Evolutionary conservation across 208 protist genomes (phyloP).

Genomic region (Borovskyia barvae): DNA sequence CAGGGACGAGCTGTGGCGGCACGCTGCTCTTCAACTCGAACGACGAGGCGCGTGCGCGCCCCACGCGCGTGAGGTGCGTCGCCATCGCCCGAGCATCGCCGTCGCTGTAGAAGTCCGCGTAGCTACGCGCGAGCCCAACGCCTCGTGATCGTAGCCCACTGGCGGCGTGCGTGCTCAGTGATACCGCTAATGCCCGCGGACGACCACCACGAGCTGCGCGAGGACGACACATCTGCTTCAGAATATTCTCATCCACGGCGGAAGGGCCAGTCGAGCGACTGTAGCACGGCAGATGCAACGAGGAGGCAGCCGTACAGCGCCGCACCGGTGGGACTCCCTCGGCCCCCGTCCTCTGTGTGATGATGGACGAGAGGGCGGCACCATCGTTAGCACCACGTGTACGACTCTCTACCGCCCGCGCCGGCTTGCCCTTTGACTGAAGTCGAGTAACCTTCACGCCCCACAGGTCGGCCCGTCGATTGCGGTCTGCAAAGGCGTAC

Average conservation of each 20-base stretch:
- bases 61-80: not conserved
- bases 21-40: not conserved
- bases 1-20: not conserved
- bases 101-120: not conserved
- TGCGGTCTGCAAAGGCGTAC: slow-evolving; percentile 36
- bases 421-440: slow-evolving; percentile 1
- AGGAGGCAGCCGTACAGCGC: no score
- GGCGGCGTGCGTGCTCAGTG: not conserved
- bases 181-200: not conserved
- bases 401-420: not conserved
- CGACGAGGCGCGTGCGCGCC: not conserved
- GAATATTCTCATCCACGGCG: slow-evolving; percentile 3
- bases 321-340: no score
- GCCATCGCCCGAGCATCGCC: not conserved
- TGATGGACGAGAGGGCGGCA: no score
- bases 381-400: not conserved
- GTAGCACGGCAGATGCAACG: not conserved
- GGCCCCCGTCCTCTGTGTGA: no score
- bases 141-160: not conserved
- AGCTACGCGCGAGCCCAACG: not conserved
- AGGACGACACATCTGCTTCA: slow-evolving; percentile 21
- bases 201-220: slow-evolving; percentile 7
- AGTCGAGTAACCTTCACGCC: slow-evolving; percentile 35
- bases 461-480: slow-evolving; percentile 47
- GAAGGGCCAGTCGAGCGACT: slow-evolving; percentile 4